Evolutionary conservation across 768 basidiomycete species (phyloP).

Genomic region (Polyporus arcularius): DNA sequence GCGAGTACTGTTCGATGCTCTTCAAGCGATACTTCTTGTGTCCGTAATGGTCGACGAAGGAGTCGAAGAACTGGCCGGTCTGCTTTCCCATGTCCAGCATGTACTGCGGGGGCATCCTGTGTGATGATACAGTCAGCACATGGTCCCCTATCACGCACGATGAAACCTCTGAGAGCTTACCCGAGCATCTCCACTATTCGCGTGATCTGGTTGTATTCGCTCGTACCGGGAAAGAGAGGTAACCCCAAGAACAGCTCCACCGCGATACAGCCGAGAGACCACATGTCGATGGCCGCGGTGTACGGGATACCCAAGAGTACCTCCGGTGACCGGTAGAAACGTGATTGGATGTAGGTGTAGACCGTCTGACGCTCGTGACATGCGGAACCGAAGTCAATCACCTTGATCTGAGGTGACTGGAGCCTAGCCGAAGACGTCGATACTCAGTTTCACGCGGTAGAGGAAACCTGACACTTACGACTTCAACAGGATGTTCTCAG

Average conservation of each 20-base stretch:
- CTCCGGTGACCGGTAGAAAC: conserved; percentile 98
- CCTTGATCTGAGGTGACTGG: conserved; percentile 97
- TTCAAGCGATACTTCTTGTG: conserved; percentile 89
- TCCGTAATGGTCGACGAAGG: conserved; percentile 68
- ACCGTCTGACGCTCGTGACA: conserved; percentile 99
- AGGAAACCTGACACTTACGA: conserved; percentile 57
- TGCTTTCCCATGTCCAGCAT: conserved; percentile 98
- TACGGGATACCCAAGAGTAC: conserved; percentile 94
- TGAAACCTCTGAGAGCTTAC: conserved; percentile 46
- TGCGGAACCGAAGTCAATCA: conserved; percentile 98
- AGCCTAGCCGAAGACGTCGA: conserved; percentile 50
- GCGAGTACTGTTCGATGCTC: conserved; percentile 90
- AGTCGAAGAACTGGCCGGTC: conserved; percentile 89
- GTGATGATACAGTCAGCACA: not conserved
- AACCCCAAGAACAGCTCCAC: conserved; percentile 97
- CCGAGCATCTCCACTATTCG: conserved; percentile 98
- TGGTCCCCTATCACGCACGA: not conserved
- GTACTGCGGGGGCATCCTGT: conserved; percentile 83
- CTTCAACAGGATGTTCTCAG: conserved; percentile 97
- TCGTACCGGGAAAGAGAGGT: conserved; percentile 96
- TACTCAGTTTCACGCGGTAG: conserved; percentile 1
- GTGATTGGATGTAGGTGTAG: conserved; percentile 98
- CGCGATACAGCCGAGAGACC: conserved; percentile 98
- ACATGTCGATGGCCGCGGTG: conserved; percentile 97
- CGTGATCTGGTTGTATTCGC: conserved; percentile 98